Percentiles rank a stretch among this genome's conserved stretches.
These are phyloP conservation scores for Xylariaceae sp. DNA, from an alignment of 2,329 filamentous ascomycete genomes.

Conservation along the genomic window DNA sequence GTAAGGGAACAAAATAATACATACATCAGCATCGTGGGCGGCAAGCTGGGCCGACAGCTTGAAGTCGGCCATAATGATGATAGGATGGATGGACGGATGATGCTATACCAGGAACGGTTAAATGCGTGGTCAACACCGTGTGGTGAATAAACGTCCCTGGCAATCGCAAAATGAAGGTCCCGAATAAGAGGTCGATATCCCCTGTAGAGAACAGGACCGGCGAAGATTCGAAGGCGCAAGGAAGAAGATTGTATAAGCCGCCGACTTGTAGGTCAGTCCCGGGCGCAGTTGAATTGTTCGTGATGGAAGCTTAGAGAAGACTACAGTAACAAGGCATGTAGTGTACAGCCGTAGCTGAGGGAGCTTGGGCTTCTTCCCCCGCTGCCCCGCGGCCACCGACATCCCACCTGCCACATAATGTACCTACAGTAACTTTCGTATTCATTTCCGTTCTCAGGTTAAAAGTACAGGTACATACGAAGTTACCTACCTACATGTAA, in stretches of 20 bases:
- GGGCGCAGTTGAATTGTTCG: no score
- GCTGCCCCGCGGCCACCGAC: no score
- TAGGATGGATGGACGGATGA: background rate
- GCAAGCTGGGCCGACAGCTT: constrained; percentile 89
- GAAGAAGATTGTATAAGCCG: background rate
- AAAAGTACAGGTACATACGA: no score
- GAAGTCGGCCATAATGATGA: constrained; percentile 71
- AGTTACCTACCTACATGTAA: no score
- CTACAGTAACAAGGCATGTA: background rate
- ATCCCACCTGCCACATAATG: no score
- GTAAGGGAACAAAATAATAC: constrained; percentile 36
- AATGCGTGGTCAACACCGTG: no score
- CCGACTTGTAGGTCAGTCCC: background rate
- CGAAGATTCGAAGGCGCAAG: background rate
- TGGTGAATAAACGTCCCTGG: background rate
- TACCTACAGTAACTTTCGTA: no score
- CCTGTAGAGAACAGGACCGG: background rate
- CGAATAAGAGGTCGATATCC: no score
- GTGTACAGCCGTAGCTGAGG: background rate
- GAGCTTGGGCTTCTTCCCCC: background rate
- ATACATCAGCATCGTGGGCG: constrained; percentile 92
- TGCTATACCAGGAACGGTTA: background rate
- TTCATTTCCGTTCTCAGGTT: no score
- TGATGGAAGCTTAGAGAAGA: no score
- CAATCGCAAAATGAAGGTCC: no score